These are phyloP conservation scores for Medicago truncatula DNA, from an alignment of 306 rosid genomes.

Conservation along the genomic window DNA sequence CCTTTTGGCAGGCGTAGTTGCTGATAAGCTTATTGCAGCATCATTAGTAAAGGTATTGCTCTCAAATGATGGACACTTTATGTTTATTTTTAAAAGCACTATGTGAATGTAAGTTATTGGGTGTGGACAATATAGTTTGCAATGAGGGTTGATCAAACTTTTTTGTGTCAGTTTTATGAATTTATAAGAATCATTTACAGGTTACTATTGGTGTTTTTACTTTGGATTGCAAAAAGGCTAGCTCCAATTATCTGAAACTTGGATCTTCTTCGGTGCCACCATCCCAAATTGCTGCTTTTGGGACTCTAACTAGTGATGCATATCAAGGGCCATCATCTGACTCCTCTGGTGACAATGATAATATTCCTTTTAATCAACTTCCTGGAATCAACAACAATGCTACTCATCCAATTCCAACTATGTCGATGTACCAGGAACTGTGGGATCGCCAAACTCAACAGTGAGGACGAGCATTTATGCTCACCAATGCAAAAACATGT, in stretches of 20 bases:
- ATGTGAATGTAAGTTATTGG: slow-evolving; percentile 1
- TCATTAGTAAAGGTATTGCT: slow-evolving; percentile 72
- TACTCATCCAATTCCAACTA: slow-evolving; percentile 55
- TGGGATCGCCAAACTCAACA: slow-evolving; percentile 76
- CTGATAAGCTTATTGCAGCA: slow-evolving; percentile 73
- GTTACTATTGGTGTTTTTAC: slow-evolving; percentile 75
- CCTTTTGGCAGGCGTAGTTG: slow-evolving; percentile 79
- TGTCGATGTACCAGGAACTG: slow-evolving; percentile 58
- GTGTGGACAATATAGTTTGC: not conserved
- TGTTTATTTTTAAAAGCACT: slow-evolving; percentile 3
- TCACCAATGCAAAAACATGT: slow-evolving; percentile 44
- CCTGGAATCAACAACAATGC: slow-evolving; percentile 56
- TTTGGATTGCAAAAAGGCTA: slow-evolving; percentile 57
- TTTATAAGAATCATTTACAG: slow-evolving; percentile 51
- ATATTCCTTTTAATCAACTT: slow-evolving; percentile 57
- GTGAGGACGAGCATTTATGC: slow-evolving; percentile 48
- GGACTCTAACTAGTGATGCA: slow-evolving; percentile 59
- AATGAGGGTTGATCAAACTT: slow-evolving; percentile 2
- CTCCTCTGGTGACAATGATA: slow-evolving; percentile 72
- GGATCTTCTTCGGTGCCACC: slow-evolving; percentile 52
- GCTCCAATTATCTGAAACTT: slow-evolving; percentile 54
- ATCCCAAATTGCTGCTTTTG: slow-evolving; percentile 61
- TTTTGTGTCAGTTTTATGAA: slow-evolving; percentile 14
- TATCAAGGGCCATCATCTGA: slow-evolving; percentile 72
- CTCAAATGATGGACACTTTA: slow-evolving; percentile 25